phyloP scores from a whole-genome alignment of 2,329 filamentous ascomycete genomes.

The Rhexocercosporidium sp. region DNA sequence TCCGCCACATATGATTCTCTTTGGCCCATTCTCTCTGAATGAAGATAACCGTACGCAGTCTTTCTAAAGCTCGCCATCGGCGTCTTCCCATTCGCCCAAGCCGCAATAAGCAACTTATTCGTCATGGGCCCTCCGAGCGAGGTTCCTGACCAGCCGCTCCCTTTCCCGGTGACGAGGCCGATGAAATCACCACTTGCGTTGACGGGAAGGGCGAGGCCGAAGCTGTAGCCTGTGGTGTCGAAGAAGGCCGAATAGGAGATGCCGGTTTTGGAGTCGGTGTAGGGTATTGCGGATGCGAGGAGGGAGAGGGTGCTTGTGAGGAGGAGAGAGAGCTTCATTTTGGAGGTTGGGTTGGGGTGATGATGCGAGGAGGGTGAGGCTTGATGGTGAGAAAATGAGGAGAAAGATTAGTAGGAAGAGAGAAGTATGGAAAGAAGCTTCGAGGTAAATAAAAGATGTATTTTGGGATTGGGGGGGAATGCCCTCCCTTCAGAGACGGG shows the following conservation, averaged over 20 bases:
- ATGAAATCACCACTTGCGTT: conserved; percentile 57
- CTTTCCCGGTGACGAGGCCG: conserved; percentile 54
- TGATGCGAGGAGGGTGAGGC: no score
- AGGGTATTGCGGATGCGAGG: conserved; percentile 34
- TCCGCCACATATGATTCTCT: no score
- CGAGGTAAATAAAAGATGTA: conserved; percentile 5
- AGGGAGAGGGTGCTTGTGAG: conserved; percentile 18
- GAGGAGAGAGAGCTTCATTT: conserved; percentile 17
- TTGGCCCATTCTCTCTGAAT: background rate
- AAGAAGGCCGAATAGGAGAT: conserved; percentile 50
- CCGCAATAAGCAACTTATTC: conserved; percentile 52
- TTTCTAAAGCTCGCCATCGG: conserved; percentile 49
- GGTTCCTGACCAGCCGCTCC: conserved; percentile 54
- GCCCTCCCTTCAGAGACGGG: no score
- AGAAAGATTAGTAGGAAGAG: background rate
- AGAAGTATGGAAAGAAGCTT: background rate
- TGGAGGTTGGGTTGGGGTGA: background rate
- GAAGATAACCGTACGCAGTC: conserved; percentile 39
- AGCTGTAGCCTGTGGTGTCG: conserved; percentile 48
- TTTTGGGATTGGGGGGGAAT: background rate
- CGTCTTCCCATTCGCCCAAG: conserved; percentile 53
- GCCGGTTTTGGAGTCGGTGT: conserved; percentile 51
- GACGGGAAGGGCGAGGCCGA: conserved; percentile 58
- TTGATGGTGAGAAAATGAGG: no score
- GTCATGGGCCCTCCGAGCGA: conserved; percentile 54